Conservation (phyloP, 1,284 basidiomycete genomes). For the Puccinia novopanici region DNA sequence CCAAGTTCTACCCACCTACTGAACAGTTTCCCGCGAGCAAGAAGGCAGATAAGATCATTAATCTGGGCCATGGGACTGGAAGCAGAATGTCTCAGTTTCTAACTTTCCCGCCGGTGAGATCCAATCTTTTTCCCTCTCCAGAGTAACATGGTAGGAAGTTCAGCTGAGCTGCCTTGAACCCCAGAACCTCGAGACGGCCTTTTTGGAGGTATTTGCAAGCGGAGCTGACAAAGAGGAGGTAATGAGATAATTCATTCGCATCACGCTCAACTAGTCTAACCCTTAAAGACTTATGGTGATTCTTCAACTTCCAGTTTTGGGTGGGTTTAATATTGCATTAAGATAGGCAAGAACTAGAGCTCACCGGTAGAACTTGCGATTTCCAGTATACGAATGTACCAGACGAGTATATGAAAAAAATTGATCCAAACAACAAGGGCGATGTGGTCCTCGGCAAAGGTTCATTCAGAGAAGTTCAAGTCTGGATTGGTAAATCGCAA, state of each 20-base stretch:
- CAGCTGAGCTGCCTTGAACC: not conserved
- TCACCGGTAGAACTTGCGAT: conserved; percentile 43
- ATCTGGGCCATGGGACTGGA: conserved; percentile 17
- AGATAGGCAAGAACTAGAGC: not conserved
- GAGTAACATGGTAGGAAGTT: not conserved
- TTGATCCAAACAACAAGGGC: conserved; percentile 62
- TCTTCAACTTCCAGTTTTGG: conserved; percentile 30
- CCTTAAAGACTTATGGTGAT: not conserved
- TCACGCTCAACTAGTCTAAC: not conserved
- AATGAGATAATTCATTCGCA: not conserved
- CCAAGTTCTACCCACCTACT: conserved; percentile 38
- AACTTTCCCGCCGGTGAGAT: conserved; percentile 32
- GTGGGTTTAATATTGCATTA: not conserved
- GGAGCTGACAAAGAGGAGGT: conserved; percentile 45
- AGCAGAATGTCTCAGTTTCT: conserved; percentile 10
- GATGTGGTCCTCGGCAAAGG: conserved; percentile 66
- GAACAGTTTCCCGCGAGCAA: conserved; percentile 6
- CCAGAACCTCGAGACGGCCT: conserved; percentile 40
- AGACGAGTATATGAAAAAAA: conserved; percentile 65
- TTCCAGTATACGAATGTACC: conserved; percentile 71
- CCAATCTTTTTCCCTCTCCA: not conserved
- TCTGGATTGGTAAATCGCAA: conserved; percentile 65
- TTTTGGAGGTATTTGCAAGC: conserved; percentile 46
- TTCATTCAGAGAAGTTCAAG: conserved; percentile 75
- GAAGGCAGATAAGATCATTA: conserved; percentile 31